Evolutionary conservation across 257 asterid genomes (phyloP).

Genomic region (Ocimum tenuiflorum): DNA sequence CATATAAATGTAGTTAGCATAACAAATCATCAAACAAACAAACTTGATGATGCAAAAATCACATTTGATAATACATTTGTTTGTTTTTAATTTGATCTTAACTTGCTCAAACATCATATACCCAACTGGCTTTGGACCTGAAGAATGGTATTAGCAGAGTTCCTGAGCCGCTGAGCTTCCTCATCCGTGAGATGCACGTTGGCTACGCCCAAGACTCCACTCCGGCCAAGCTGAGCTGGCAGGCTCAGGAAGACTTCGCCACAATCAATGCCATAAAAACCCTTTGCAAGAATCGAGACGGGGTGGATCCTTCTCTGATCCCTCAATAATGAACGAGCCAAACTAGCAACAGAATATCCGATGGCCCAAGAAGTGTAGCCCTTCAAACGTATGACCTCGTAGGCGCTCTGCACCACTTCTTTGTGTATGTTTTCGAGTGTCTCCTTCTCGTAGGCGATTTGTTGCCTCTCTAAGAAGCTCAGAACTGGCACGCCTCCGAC

Average conservation of each 20-base stretch:
- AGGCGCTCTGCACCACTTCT: conserved; percentile 69
- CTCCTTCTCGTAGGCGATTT: conserved; percentile 62
- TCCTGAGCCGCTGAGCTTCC: conserved; percentile 54
- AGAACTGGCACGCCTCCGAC: conserved; percentile 83
- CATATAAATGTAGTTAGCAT: no score
- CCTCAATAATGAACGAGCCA: conserved; percentile 67
- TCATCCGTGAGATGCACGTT: conserved; percentile 68
- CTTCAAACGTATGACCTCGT: conserved; percentile 68
- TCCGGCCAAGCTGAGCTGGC: conserved; percentile 71
- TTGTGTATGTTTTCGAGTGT: conserved; percentile 60
- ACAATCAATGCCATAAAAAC: conserved; percentile 50
- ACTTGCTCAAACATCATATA: conserved; percentile 26
- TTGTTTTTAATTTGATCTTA: no score
- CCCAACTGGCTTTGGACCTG: conserved; percentile 65
- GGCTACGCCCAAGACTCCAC: conserved; percentile 69
- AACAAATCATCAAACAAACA: no score
- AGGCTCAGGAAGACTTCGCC: conserved; percentile 75
- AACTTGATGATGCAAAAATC: no score
- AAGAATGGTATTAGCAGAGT: conserved; percentile 59
- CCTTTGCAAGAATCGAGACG: conserved; percentile 71
- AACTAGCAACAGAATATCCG: conserved; percentile 75
- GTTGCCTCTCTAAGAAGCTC: conserved; percentile 56
- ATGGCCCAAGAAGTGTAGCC: conserved; percentile 98
- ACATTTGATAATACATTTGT: no score
- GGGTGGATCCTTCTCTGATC: conserved; percentile 82